Base-by-base conservation (phyloP, 495 filamentous ascomycete species). In the Tuber melanosporum region DNA sequence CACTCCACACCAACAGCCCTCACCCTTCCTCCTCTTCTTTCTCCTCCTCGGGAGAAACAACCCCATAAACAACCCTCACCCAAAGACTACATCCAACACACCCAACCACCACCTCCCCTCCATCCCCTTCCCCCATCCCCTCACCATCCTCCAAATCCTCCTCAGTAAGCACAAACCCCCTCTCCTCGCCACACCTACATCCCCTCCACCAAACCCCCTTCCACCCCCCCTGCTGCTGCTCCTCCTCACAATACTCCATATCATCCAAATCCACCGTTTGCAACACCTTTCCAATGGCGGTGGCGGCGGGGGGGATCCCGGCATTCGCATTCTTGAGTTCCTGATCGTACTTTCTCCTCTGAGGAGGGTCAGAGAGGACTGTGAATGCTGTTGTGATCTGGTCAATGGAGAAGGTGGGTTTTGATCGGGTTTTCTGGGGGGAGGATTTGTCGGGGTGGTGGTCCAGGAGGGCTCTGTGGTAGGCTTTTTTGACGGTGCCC, bases 251-350 rank as follows among this genome's bases (percentile, higher is more conserved):
- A 76, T 85, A 90, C 1, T 78, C 84, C 44, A 97, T 84, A 79
- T 94, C 93, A 82, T 95, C 94, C 39, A 97, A 85, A 85, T 97
- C 94, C n/a, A 95, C 87, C 1, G 88, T 88, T 83, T 96, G 93
- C 45, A 94, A 84, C 3, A 92, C 93, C 0, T 74, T 83, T 70
- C 81, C 78, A 77, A 71, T 52, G 44, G 26, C 32, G 20, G 39
- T 5, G 39, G 39, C 4, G 39, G 39, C 39, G 39, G 39, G 3
- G 0, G 39, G 3, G 2, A 69, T 42, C 10, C 10, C 49, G 49
- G 22, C 22, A 22, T 26, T 57, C 9, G n/a, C 22, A 26, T 26
- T 57, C 49, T 9, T 26, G 47, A 81, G 76, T 20, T 72, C 66
- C 22, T 69, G 87, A 83, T 96, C 91, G 84, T 97, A 95, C 76